Base-by-base conservation (phyloP, 345 rosid genomes). In the Alliaria petiolata region DNA sequence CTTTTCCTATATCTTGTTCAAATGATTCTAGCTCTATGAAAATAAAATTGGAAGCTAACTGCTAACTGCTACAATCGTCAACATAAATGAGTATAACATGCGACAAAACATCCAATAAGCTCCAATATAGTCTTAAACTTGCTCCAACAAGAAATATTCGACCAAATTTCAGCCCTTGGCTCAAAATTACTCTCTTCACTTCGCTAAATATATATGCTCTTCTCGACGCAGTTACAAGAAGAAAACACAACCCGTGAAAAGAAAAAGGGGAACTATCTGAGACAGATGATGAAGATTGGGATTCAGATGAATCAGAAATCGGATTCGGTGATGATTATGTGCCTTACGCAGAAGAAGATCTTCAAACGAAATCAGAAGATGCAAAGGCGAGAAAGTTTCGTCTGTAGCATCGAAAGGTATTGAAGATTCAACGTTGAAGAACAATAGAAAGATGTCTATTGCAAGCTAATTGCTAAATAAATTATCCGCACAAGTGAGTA, bases 261-360 rank as follows among this genome's bases (percentile, higher is more conserved):
- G n/a, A n/a, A n/a, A n/a, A n/a, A n/a, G n/a, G n/a, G n/a, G n/a
- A n/a, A n/a, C n/a, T n/a, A 39, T 50, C 58, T 50, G 74, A 19
- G 10, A 45, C 65, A 53, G 74, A 70, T 38, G 65, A 76, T 69
- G 79, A 76, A 49, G 49, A 38, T 31, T 76, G 76, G 79, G 71
- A 63, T 33, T 70, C 52, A 49, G 54, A 63, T 47, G 76, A 70
- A 55, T 49, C 40, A 63, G 79, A 76, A 19, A 69, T 17, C 0
- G 71, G 56, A 33, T 33, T 63, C 49, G 54, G 20, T 49, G 71
- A 69, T 31, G 65, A 54, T 5, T 19, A n/a, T 45, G 56, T 55
- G 20, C 33, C 55, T 12, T 31, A 62, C 22, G 15, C 73, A 40
- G n/a, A n/a, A n/a, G n/a, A n/a, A n/a, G n/a, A n/a, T n/a, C n/a